Evolutionary conservation across 225 moss, liverwort and hornwort genomes (phyloP).

Genomic region (Sphagnum tenellum): DNA sequence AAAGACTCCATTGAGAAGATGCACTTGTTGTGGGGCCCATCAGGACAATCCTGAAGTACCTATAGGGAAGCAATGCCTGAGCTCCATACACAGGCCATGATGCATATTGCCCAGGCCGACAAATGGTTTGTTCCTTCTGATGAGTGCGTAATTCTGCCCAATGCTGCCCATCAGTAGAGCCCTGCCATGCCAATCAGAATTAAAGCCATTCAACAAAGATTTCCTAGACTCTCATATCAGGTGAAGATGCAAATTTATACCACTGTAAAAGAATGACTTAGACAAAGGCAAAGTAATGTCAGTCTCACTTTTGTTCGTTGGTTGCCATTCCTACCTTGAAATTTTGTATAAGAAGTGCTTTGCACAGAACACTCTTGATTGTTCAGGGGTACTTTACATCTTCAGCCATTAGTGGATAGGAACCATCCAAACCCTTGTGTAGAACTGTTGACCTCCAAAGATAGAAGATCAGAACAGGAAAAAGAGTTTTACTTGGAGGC

Average conservation of each 20-base stretch:
- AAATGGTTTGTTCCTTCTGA: constrained; percentile 60
- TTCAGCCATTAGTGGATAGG: too few species aligned
- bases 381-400: too few species aligned
- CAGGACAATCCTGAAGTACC: constrained; percentile 65
- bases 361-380: neutral
- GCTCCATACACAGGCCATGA: constrained; percentile 89
- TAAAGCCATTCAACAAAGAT: neutral
- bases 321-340: neutral
- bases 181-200: constrained; percentile 28
- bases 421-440: too few species aligned
- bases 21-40: constrained; percentile 54
- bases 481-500: constrained; percentile 59
- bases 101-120: constrained; percentile 71
- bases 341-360: neutral
- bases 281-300: neutral
- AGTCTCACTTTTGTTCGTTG: neutral
- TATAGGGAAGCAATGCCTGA: constrained; percentile 55
- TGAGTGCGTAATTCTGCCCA: constrained; percentile 78
- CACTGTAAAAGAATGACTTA: neutral
- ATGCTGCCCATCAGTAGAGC: constrained; percentile 70
- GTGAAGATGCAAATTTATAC: too few species aligned
- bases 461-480: neutral
- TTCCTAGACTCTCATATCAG: neutral
- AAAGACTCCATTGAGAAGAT: constrained; percentile 80
- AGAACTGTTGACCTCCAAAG: too few species aligned